Evolutionary conservation across 108 stramenopile genomes (phyloP), one percentile per base, ranked within the genome.

Genomic region (Stephanodiscus triporus): DNA sequence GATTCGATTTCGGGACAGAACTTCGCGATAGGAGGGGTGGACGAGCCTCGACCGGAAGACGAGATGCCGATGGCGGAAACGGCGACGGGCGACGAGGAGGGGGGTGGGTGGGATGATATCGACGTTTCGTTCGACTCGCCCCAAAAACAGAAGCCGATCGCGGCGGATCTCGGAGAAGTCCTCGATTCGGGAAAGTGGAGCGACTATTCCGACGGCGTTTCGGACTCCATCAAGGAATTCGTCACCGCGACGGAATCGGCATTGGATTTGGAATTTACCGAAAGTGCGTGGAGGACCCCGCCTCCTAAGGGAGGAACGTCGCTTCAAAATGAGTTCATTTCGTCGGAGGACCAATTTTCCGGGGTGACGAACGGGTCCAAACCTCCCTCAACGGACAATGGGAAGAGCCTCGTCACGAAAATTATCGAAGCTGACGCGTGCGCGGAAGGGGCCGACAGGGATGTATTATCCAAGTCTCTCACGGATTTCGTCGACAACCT

Each of bases 221-320:
- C 75, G 0, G 75, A 76, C 2, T 68, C 75, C 0, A 58, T 76
- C 23, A 66, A 62, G 42, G 67, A 76, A 22, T 68, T 76, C n/a
- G 75, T 76, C 27, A 65, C 75, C n/a, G 62, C 42, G 67, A 68
- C 75, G 19, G 75, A 76, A 76, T 67, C 66, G 9, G 51, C 23
- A 3, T 22, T 76, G 20, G 66, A 76, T 76, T 63, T 61, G 6
- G 66, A 66, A 70, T 58, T 70, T 9, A 61, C 49, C 13, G 34
- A 63, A 47, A 24, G 49, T 55, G 47, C 48, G 27, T 63, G 54
- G 54, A 68, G 63, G 38, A 76, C 75, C 37, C 75, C 75, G 2
- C 59, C 61, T 6, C 24, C 20, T 45, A 59, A 42, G 24, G 40
- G 43, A 22, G 23, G 24, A 23, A 42, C 9, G 26, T 26, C 17